These are phyloP conservation scores for Tilletia caries DNA, from an alignment of 1,284 basidiomycete species.

Conservation along the genomic window DNA sequence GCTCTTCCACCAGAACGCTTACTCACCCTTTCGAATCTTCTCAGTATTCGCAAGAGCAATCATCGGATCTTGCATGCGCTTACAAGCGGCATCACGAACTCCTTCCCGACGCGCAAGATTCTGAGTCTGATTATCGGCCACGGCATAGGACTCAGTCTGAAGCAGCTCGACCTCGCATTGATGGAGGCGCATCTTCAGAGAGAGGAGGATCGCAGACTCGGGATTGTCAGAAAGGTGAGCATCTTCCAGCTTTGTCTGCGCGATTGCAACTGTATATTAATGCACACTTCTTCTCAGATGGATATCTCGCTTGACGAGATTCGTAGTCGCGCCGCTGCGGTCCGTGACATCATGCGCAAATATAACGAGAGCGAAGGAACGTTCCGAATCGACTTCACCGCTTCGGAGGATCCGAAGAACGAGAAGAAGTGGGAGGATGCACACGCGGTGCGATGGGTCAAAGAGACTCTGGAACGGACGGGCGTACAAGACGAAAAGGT, in stretches of 20 bases:
- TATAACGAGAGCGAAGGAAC: constrained; percentile 25
- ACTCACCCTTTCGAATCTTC: neutral
- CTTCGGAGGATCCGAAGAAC: constrained; percentile 14
- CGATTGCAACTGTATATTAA: too few species aligned
- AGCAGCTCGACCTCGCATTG: constrained; percentile 24
- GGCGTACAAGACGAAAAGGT: neutral
- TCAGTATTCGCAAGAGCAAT: constrained; percentile 20
- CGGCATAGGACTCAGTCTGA: constrained; percentile 21
- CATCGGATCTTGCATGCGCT: constrained; percentile 21
- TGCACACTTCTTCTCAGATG: too few species aligned
- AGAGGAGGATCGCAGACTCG: constrained; percentile 6
- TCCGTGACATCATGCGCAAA: constrained; percentile 24
- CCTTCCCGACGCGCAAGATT: constrained; percentile 19
- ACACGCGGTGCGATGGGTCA: constrained; percentile 26
- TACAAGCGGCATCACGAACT: constrained; percentile 17
- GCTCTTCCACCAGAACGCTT: neutral
- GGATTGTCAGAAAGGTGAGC: neutral
- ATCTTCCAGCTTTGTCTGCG: neutral
- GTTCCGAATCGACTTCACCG: constrained; percentile 22
- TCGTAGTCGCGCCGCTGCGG: constrained; percentile 16
- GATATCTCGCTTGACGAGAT: constrained; percentile 19
- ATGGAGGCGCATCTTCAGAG: constrained; percentile 20
- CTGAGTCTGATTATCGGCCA: constrained; percentile 18
- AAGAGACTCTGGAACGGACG: constrained; percentile 16
- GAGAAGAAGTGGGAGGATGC: constrained; percentile 20